Evolutionary conservation across 2,329 filamentous ascomycete species (phyloP), one percentile per base, ranked within the genome.

Genomic region (Dendryphion nanum): DNA sequence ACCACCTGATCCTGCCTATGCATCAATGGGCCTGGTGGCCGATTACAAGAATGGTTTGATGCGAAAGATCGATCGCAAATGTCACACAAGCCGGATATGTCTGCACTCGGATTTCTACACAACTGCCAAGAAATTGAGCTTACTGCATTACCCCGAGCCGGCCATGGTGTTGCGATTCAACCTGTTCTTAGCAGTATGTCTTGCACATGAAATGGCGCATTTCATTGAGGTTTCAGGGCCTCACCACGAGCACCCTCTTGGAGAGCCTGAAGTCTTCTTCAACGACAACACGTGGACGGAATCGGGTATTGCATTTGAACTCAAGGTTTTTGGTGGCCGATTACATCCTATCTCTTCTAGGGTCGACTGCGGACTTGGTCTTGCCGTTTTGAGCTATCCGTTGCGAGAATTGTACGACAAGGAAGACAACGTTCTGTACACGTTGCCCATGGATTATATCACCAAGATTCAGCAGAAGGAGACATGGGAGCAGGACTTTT

Each of bases 111-210:
- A 67, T 38, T 67, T 68, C 35, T 67, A 67, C 31, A 67, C 63
- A 8, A 65, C 62, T 2, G 64, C 64, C 8, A 66, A 64, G 45
- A 64, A 64, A 34, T 50, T 67, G 13, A 64, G 60, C 37, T 14
- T 64, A 2, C 29, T 67, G 18, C 56, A 54, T 24, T 66, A 61
- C 38, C 59, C 61, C 13, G 64, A 68, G 21, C 64, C 63, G 5
- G 63, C 61, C 4, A 66, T 66, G 63, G 64, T 68, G 1, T 35
- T 68, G 16, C 62, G 65, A 10, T 68, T 66, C 51, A 66, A 67
- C 29, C 49, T 68, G 20, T 67, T 67, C 37, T 48, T 67, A 2
- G 64, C 64, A 8, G 57, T 64, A 6, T 66, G 61, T 29, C 43
- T 68, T 6, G 53, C 53, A 4, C 65, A 68, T 29, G 65, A 68